Base-by-base conservation (phyloP, 352 stramenopile genomes). In the Globisporangium cederbergense region DNA sequence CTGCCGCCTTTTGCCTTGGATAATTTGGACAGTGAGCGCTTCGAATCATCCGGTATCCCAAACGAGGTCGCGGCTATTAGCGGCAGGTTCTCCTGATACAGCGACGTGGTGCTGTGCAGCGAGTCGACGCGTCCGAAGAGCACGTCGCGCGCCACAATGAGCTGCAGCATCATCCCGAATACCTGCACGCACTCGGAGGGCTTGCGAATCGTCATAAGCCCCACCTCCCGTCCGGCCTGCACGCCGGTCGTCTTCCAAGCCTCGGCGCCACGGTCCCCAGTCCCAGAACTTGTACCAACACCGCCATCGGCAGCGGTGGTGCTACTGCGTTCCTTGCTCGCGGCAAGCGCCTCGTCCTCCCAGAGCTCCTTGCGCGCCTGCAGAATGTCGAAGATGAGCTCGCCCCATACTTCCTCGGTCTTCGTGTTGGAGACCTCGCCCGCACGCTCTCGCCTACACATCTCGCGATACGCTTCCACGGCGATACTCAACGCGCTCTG, bases 131-230 rank as follows among this genome's bases (percentile, higher is more conserved):
- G 51, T 0, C 62, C 64, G 63, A 58, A 32, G 53, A 78, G 14
- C 61, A 57, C 25, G 38, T 76, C 79, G 7, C 74, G 70, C 7
- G 77, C 71, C 4, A 83, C 64, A 32, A 88, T 79, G 25, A 90
- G 70, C 8, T 72, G 77, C 34, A 90, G 53, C 43, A 90, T 55
- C 10, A 70, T 76, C 43, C 87, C 71, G 40, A 90, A 90, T n/a
- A 78, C 66, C 3, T 72, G 73, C 1, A 79, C 52, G n/a, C 81
- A 90, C 0, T 69, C 58, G 1, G 62, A 30, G 1, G 78, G 68
- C 10, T 70, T 73, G 1, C 36, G 62, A 20, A 80, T 60, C 7
- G 66, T 54, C 42, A 74, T 58, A 4, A 83, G 55, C 0, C 73
- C 75, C 20, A 75, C 58, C 28, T 73, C 58, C 11, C 73, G 60